phyloP scores from a whole-genome alignment of 2,329 filamentous ascomycete species.

The Parasarocladium wereldwijsianum region DNA sequence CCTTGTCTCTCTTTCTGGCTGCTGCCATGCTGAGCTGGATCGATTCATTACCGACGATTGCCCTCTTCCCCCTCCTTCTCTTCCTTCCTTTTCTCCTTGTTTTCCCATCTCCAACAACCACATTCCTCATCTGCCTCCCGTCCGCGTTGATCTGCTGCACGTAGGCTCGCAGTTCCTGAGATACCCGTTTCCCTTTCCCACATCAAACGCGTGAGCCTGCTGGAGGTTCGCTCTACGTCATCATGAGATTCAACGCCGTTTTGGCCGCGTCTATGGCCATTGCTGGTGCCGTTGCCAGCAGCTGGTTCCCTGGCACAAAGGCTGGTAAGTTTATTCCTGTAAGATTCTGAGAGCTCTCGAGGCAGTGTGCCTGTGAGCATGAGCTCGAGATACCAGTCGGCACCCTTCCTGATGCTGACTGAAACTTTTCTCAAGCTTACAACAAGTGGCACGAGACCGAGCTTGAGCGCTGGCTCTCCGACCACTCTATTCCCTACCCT shows the following conservation, averaged over 20 bases:
- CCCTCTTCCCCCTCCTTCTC: constrained; percentile 2
- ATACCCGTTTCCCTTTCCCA: constrained; percentile 2
- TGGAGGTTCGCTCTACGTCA: constrained; percentile 16
- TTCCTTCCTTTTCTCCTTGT: constrained; percentile 2
- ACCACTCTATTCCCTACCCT: constrained; percentile 86
- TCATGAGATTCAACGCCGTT: constrained; percentile 62
- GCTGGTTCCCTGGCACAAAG: constrained; percentile 65
- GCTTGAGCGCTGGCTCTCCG: constrained; percentile 90
- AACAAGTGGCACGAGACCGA: constrained; percentile 99
- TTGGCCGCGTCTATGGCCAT: constrained; percentile 59
- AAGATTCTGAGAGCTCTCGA: not conserved
- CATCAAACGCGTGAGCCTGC: too few species aligned
- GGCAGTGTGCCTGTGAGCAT: not conserved
- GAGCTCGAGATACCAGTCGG: not conserved
- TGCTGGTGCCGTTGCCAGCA: constrained; percentile 55
- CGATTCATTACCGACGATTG: not conserved
- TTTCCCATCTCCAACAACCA: constrained; percentile 2
- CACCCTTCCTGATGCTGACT: not conserved
- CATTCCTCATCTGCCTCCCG: constrained; percentile 2
- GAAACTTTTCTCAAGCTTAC: constrained; percentile 49
- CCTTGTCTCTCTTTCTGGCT: too few species aligned
- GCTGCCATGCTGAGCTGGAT: too few species aligned
- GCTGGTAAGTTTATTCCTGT: constrained; percentile 54
- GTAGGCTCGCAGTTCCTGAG: not conserved
- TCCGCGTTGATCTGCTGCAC: not conserved